Conservation (phyloP, 2,329 filamentous ascomycete species). For the Daldinia eschscholtzii region DNA sequence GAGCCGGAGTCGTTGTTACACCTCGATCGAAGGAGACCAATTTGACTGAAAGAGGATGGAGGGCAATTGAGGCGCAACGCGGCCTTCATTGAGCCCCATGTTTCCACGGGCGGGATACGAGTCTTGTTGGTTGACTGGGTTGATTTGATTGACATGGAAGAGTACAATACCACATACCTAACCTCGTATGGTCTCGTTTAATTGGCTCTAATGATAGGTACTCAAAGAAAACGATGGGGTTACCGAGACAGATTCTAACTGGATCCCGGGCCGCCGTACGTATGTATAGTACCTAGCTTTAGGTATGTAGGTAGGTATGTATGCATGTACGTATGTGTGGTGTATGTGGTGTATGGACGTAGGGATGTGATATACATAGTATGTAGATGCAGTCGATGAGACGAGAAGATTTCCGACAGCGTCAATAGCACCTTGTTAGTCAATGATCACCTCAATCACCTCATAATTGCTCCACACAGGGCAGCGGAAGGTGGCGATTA, state of each 20-base stretch:
- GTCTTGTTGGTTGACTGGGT: constrained; percentile 16
- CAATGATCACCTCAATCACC: constrained; percentile 44
- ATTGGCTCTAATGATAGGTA: constrained; percentile 22
- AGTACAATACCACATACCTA: constrained; percentile 3
- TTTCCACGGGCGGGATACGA: constrained; percentile 32
- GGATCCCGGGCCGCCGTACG: constrained; percentile 27
- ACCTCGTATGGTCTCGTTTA: constrained; percentile 10
- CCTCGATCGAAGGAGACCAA: constrained; percentile 42
- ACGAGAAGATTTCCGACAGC: constrained; percentile 29
- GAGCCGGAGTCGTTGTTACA: constrained; percentile 43
- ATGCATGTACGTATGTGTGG: not conserved
- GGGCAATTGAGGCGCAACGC: constrained; percentile 42
- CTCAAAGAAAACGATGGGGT: constrained; percentile 6
- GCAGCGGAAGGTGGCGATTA: constrained; percentile 38
- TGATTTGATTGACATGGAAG: constrained; percentile 12
- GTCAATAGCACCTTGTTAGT: constrained; percentile 43
- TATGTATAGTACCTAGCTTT: constrained; percentile 7
- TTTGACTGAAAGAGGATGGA: constrained; percentile 35
- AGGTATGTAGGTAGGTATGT: too few relatives aligned
- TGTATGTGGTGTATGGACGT: not conserved
- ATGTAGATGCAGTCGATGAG: constrained; percentile 30
- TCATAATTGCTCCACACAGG: constrained; percentile 40
- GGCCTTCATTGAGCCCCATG: constrained; percentile 38
- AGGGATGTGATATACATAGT: constrained; percentile 10
- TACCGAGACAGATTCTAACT: constrained; percentile 20